Evolutionary conservation across 768 basidiomycete species (phyloP), one percentile per base, ranked within the genome.

Genomic region (Pholiota microspora): DNA sequence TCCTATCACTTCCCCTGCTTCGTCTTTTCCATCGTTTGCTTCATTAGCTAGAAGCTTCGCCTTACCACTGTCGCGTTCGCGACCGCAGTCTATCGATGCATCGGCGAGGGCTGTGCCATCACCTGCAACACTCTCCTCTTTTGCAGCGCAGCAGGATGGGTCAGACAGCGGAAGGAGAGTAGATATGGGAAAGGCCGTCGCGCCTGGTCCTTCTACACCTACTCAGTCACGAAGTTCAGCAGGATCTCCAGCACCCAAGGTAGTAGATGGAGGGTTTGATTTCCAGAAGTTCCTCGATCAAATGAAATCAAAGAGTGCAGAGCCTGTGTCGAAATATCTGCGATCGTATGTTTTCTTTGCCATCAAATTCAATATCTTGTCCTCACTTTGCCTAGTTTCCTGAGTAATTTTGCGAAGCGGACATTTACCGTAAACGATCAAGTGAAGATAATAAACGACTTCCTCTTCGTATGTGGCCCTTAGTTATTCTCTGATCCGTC

Each of bases 281-380:
- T 98, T 98, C 67, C 94, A 96, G 66, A 85, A 78, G 45, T 99
- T 99, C 70, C 71, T 98, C 59, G 93, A 95, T 68, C 94, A 99
- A 71, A 93, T 99, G 84, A 91, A 96, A 72, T 72, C 78, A 36
- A 86, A 85, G 64, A 75, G 81, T 46, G 94, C 96, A 1, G 97
- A 99, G 52, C 91, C 94, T 5, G 89, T 98, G 18, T 92, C 92
- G 25, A 93, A 93, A 71, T 98, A 95, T 74, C 79, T 99, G 48
- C 84, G 93, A 76, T 97, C 94, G 95, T 95, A 70, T 60, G 92
- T 83, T 32, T n/a, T 15, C 12, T 49, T 16, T 31, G 24, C 34
- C 45, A 7, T n/a, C 7, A 35, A 9, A 49, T 8, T 40, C n/a
- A 42, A 15, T 15, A 15, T 13, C 7, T n/a, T 24, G 13, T 16